Evolutionary conservation across 441 rosid species (phyloP).

Genomic region (Jatropha multifida): DNA sequence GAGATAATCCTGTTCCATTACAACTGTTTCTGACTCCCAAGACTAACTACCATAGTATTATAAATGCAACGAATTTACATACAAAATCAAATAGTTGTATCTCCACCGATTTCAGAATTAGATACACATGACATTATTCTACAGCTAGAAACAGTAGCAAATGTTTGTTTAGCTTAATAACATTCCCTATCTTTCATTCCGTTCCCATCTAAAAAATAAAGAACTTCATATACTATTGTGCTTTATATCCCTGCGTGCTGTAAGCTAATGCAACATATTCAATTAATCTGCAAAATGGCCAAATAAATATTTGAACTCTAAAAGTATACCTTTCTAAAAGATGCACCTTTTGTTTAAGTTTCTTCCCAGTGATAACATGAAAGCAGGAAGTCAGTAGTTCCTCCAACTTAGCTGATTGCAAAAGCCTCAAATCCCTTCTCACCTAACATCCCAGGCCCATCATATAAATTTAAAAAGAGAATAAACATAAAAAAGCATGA

Average conservation of each 20-base stretch:
- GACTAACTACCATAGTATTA: not conserved
- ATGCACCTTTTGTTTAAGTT: constrained; percentile 64
- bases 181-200: not conserved
- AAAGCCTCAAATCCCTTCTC: constrained; percentile 79
- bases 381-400: constrained; percentile 63
- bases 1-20: not conserved
- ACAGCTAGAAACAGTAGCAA: not conserved
- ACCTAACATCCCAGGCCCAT: constrained; percentile 42
- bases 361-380: constrained; percentile 54
- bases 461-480: not conserved
- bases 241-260: not conserved
- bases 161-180: constrained; percentile 6
- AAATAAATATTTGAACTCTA: not conserved
- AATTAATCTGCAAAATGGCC: not conserved
- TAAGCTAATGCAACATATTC: not conserved
- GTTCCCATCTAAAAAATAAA: not conserved
- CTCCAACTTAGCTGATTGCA: constrained; percentile 61
- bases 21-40: not conserved
- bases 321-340: constrained; percentile 69
- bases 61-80: not conserved
- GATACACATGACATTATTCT: not conserved
- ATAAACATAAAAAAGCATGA: not conserved
- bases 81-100: not conserved
- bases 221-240: not conserved
- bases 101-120: not conserved